A percentile compares a stretch with the other conserved stretches of the same genome.
Evolutionary conservation across 192 early-diverging fungal genomes (phyloP).

Genomic region (Entomortierella chlamydospora): DNA sequence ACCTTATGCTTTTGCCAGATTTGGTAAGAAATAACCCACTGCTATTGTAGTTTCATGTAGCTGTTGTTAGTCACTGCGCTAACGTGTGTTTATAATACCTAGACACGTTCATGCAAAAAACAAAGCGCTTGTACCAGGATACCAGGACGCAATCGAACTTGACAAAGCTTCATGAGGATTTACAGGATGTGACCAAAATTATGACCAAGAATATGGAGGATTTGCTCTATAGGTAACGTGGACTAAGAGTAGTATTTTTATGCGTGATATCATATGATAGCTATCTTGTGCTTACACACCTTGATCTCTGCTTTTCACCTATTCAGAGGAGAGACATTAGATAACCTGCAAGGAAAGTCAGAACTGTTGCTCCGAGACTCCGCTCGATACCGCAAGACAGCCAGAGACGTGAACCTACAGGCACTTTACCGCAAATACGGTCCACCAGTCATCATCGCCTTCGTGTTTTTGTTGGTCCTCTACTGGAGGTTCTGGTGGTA

Average conservation of each 20-base stretch:
- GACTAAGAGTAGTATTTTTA: background rate
- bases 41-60: background rate
- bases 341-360: constrained; percentile 74
- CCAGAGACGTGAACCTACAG: constrained; percentile 89
- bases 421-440: constrained; percentile 96
- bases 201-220: constrained; percentile 99
- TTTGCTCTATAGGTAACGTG: constrained; percentile 74
- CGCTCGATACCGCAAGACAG: constrained; percentile 87
- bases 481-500: constrained; percentile 71
- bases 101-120: constrained; percentile 99
- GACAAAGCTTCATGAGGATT: constrained; percentile 93
- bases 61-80: background rate
- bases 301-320: constrained; percentile 1
- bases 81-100: background rate
- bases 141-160: constrained; percentile 92
- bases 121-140: constrained; percentile 96
- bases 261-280: too few relatives aligned
- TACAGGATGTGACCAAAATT: constrained; percentile 95
- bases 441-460: constrained; percentile 81
- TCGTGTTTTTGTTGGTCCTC: constrained; percentile 85
- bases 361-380: constrained; percentile 58
- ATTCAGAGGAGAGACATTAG: constrained; percentile 68
- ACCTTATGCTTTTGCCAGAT: constrained; percentile 98
- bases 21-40: constrained; percentile 65
- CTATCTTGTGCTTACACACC: too few relatives aligned